These are phyloP conservation scores for Neonectria ditissima DNA, from an alignment of 2,329 filamentous ascomycete species.

Conservation along the genomic window DNA sequence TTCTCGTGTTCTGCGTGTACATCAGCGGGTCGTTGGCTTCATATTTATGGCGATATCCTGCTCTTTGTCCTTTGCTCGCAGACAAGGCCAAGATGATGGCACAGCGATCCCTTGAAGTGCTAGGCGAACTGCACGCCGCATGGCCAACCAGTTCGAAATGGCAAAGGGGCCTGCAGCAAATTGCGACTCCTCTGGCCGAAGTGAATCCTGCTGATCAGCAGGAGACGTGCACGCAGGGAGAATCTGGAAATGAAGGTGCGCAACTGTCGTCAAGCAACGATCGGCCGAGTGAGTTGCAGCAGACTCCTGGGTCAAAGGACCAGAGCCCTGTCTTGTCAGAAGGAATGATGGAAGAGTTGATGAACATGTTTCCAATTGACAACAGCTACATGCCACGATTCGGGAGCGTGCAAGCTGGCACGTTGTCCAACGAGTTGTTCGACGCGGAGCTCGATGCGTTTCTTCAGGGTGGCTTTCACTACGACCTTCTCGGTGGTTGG, in stretches of 20 bases:
- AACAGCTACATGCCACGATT: slow-evolving; percentile 11
- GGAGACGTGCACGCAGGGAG: background rate
- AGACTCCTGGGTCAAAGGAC: background rate
- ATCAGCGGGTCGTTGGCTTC: slow-evolving; percentile 53
- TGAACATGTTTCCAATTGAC: slow-evolving; percentile 12
- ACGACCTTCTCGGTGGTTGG: slow-evolving; percentile 28
- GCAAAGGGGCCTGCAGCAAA: slow-evolving; percentile 36
- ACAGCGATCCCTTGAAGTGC: slow-evolving; percentile 39
- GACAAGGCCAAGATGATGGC: slow-evolving; percentile 44
- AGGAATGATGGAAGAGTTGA: slow-evolving; percentile 24
- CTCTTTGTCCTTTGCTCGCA: slow-evolving; percentile 43
- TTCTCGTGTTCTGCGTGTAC: slow-evolving; percentile 56
- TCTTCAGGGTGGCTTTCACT: slow-evolving; percentile 32
- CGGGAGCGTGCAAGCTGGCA: slow-evolving; percentile 5
- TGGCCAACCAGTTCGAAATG: slow-evolving; percentile 43
- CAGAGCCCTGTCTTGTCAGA: slow-evolving; percentile 5
- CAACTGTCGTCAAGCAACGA: background rate
- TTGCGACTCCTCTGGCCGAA: slow-evolving; percentile 32
- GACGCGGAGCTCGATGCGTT: slow-evolving; percentile 31
- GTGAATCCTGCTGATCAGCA: slow-evolving; percentile 12
- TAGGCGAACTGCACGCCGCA: slow-evolving; percentile 41
- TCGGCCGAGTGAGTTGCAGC: background rate
- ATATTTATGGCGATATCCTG: slow-evolving; percentile 47
- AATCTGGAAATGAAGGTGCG: too few relatives aligned
- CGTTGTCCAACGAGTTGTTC: slow-evolving; percentile 19